Evolutionary conservation across 371 early-diverging fungal genomes (phyloP).

Genomic region (Lichtheimia ramosa): DNA sequence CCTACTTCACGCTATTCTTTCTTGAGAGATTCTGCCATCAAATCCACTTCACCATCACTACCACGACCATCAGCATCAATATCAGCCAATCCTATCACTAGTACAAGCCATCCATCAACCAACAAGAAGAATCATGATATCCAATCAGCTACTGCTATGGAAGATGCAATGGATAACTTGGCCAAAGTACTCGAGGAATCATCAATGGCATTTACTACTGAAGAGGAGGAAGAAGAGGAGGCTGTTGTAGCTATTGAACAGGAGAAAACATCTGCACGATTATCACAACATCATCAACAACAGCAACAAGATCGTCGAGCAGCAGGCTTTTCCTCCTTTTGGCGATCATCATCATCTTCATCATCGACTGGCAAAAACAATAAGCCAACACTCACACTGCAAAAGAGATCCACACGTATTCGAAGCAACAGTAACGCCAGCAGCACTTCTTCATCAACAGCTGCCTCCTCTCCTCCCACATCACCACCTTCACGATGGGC

Average conservation of each 20-base stretch:
- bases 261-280: too few species aligned
- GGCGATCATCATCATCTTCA: constrained; percentile 4
- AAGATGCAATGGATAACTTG: constrained; percentile 13
- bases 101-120: too few species aligned
- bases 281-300: not conserved
- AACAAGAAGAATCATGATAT: not conserved
- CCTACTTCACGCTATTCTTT: constrained; percentile 1
- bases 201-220: too few species aligned
- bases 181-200: constrained; percentile 13
- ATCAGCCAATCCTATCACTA: too few species aligned
- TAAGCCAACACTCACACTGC: not conserved
- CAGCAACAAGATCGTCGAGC: not conserved
- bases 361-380: not conserved
- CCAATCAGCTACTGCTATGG: not conserved
- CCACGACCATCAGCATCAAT: too few species aligned
- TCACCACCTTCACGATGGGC: not conserved
- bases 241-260: too few species aligned
- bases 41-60: too few species aligned
- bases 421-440: constrained; percentile 6
- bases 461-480: constrained; percentile 1
- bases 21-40: too few species aligned
- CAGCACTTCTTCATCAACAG: not conserved
- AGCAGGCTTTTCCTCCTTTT: constrained; percentile 5
- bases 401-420: constrained; percentile 1
- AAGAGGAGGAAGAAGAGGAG: too few species aligned